Evolutionary conservation across 192 early-diverging fungal species (phyloP), one percentile per base, ranked within the genome.

Genomic region (Paraglomus brasilianum): DNA sequence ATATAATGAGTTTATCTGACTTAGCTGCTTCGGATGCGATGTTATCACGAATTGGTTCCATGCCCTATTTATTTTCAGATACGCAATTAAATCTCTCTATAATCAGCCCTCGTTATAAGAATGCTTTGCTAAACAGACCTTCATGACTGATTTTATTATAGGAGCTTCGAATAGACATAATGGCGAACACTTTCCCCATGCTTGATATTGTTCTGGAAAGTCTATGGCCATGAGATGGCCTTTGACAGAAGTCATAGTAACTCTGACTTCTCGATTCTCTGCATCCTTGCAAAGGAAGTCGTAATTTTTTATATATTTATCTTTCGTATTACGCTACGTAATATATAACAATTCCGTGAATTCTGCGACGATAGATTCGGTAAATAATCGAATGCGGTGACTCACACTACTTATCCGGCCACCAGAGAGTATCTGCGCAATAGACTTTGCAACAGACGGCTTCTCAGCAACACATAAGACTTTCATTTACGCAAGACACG

Each of bases 401-500:
- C 11, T n/a, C 11, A 48, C n/a, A n/a, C 47, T 6, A 48, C 30
- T 21, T 44, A 13, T 24, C n/a, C 68, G 67, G 1, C 81, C 83
- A 24, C 85, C 70, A 2, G 90, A 86, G 5, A 98, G 83, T 45
- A 96, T 88, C 40, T 77, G 72, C 0, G 91, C 88, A n/a, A 97
- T 83, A 17, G 85, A 79, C 72, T 91, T 93, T 17, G 94, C 83
- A 67, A 94, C 91, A 53, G 89, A 89, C 56, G 92, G 92, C 78
- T 98, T 98, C 72, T 98, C 96, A 52, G 96, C 96, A 41, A 98
- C 94, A 77, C 95, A 96, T n/a, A 98, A 74, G 13, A 97, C 80
- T 63, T 87, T 86, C 88, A 92, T 90, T 69, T n/a, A n/a, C n/a
- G n/a, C n/a, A n/a, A n/a, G n/a, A n/a, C n/a, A n/a, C n/a, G n/a